phyloP scores from a whole-genome alignment of 2,329 filamentous ascomycete genomes.

The Thelonectria rubi region DNA sequence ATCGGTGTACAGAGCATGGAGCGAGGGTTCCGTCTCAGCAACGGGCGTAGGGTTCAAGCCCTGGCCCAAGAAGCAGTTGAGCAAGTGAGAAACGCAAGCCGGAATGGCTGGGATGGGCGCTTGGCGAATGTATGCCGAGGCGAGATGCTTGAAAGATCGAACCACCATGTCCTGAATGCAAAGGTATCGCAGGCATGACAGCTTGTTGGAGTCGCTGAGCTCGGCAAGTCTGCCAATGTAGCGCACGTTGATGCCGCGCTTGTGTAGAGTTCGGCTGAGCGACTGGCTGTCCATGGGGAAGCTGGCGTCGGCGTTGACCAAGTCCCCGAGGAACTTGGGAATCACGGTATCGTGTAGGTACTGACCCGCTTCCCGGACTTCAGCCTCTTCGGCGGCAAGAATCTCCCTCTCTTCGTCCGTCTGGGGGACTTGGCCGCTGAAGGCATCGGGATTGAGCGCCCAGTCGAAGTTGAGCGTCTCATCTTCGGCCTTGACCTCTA shows the following conservation, averaged over 20 bases:
- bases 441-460: slow-evolving; percentile 92
- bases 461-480: slow-evolving; percentile 90
- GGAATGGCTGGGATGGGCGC: slow-evolving; percentile 83
- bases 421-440: slow-evolving; percentile 90
- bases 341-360: slow-evolving; percentile 81
- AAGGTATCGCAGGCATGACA: slow-evolving; percentile 80
- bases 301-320: slow-evolving; percentile 91
- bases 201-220: slow-evolving; percentile 73
- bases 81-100: slow-evolving; percentile 81
- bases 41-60: slow-evolving; percentile 79
- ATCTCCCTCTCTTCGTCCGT: slow-evolving; percentile 89
- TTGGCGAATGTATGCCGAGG: slow-evolving; percentile 80
- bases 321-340: slow-evolving; percentile 84
- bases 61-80: slow-evolving; percentile 90
- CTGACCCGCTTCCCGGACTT: slow-evolving; percentile 84
- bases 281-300: slow-evolving; percentile 99
- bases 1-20: slow-evolving; percentile 82
- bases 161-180: slow-evolving; percentile 91
- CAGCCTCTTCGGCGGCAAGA: slow-evolving; percentile 83
- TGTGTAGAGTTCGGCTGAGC: slow-evolving; percentile 87
- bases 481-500: slow-evolving; percentile 41
- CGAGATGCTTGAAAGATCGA: slow-evolving; percentile 94
- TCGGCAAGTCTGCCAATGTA: slow-evolving; percentile 89
- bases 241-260: slow-evolving; percentile 95
- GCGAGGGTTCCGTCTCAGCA: slow-evolving; percentile 77